Conservation (phyloP, 306 rosid genomes). For the Trichosanthes truncata region DNA sequence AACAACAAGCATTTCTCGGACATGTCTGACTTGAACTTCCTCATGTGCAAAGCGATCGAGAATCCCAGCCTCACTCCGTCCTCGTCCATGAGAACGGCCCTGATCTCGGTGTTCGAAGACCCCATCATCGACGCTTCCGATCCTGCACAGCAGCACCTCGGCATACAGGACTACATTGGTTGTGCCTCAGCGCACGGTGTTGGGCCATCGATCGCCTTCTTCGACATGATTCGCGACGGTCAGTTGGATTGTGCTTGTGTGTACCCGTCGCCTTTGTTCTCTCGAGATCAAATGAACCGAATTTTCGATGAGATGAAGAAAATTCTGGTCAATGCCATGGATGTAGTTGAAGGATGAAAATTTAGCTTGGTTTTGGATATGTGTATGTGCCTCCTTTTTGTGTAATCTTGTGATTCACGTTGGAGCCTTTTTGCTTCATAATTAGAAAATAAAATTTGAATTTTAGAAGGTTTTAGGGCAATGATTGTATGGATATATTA, state of each 20-base stretch:
- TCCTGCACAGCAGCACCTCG: constrained; percentile 30
- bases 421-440: background rate
- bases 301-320: constrained; percentile 56
- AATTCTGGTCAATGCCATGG: constrained; percentile 42
- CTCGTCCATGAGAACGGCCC: constrained; percentile 61
- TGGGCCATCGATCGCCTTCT: constrained; percentile 79
- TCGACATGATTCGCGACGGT: constrained; percentile 59
- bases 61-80: constrained; percentile 78
- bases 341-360: constrained; percentile 15
- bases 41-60: constrained; percentile 82
- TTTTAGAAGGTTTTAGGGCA: background rate
- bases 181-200: constrained; percentile 81
- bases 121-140: constrained; percentile 32
- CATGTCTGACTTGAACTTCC: constrained; percentile 89
- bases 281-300: constrained; percentile 67
- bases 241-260: constrained; percentile 54
- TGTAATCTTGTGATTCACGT: background rate
- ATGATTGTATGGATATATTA: background rate
- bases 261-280: constrained; percentile 75
- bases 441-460: background rate
- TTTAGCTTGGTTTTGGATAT: background rate
- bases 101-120: constrained; percentile 78
- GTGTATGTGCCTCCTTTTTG: background rate
- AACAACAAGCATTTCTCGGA: constrained; percentile 83
- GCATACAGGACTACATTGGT: constrained; percentile 62